Conservation (phyloP, 2,329 filamentous ascomycete species). For the Cladophialophora immunda region DNA sequence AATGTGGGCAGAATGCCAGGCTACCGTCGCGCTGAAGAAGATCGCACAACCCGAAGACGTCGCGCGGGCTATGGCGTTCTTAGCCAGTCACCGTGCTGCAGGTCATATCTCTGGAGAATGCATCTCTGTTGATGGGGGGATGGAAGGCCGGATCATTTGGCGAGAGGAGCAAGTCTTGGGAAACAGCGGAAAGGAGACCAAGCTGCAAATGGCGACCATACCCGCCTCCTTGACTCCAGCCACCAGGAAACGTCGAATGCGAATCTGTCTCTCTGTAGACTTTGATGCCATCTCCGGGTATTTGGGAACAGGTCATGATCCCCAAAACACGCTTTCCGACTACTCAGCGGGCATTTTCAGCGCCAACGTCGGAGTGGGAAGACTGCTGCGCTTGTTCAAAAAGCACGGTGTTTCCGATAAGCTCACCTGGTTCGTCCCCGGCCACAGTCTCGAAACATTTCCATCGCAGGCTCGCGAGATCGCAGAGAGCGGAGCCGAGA, state of each 20-base stretch:
- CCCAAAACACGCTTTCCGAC: constrained; percentile 64
- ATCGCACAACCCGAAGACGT: constrained; percentile 60
- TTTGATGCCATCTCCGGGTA: constrained; percentile 69
- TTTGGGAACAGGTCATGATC: constrained; percentile 64
- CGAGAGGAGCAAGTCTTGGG: constrained; percentile 52
- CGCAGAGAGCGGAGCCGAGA: constrained; percentile 57
- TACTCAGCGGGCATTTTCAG: constrained; percentile 65
- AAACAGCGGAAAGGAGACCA: background rate
- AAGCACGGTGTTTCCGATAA: constrained; percentile 61
- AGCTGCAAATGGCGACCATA: constrained; percentile 11
- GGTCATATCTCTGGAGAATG: constrained; percentile 65
- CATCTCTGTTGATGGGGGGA: constrained; percentile 60
- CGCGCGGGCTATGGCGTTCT: constrained; percentile 58
- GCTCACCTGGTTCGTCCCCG: constrained; percentile 68
- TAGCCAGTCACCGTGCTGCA: constrained; percentile 60
- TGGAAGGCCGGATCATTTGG: constrained; percentile 62
- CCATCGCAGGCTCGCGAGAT: constrained; percentile 61
- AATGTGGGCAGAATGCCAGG: constrained; percentile 60
- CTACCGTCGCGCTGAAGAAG: constrained; percentile 59
- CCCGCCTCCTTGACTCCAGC: constrained; percentile 22
- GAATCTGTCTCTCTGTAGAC: constrained; percentile 55
- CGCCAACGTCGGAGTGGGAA: constrained; percentile 64
- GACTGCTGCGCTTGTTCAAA: constrained; percentile 63
- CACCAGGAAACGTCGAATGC: constrained; percentile 32
- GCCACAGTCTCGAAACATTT: constrained; percentile 67